Percentiles rank a stretch among this genome's conserved stretches.
These are phyloP conservation scores for Batkoa obscura DNA, from an alignment of 371 early-diverging fungal genomes.

Conservation along the genomic window DNA sequence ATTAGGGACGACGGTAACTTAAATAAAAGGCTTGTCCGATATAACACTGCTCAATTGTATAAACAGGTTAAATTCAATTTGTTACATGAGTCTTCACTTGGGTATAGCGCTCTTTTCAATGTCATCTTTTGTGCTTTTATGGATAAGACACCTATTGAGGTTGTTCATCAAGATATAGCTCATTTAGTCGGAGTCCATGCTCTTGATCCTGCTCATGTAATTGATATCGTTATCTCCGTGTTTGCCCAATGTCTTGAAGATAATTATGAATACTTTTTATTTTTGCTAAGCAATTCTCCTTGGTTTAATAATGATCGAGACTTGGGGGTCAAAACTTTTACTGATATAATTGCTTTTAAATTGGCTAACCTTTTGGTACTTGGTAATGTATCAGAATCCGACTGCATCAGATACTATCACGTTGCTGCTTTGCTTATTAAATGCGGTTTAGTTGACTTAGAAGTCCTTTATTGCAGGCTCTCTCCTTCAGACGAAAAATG, in stretches of 20 bases:
- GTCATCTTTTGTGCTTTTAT: constrained; percentile 16
- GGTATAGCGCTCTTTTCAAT: constrained; percentile 62
- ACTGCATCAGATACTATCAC: neutral
- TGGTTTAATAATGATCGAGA: constrained; percentile 24
- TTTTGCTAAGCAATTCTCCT: constrained; percentile 41
- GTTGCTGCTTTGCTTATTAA: neutral
- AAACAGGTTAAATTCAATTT: constrained; percentile 85
- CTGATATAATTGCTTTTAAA: neutral
- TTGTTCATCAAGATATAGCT: neutral
- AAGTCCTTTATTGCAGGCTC: neutral
- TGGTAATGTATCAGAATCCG: neutral
- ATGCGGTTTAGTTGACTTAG: neutral
- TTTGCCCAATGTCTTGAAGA: constrained; percentile 46
- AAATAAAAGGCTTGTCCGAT: neutral
- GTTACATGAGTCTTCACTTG: constrained; percentile 68
- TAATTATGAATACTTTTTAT: constrained; percentile 60
- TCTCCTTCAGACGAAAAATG: neutral
- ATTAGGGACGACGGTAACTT: neutral
- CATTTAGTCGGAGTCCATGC: constrained; percentile 34
- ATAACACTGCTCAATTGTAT: constrained; percentile 11
- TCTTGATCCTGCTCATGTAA: constrained; percentile 73
- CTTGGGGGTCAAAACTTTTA: neutral
- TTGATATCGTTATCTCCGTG: constrained; percentile 67
- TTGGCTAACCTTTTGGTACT: neutral
- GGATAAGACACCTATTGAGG: neutral